phyloP scores from a whole-genome alignment of 2,329 filamentous ascomycete species.

The Leptographium flavum region DNA sequence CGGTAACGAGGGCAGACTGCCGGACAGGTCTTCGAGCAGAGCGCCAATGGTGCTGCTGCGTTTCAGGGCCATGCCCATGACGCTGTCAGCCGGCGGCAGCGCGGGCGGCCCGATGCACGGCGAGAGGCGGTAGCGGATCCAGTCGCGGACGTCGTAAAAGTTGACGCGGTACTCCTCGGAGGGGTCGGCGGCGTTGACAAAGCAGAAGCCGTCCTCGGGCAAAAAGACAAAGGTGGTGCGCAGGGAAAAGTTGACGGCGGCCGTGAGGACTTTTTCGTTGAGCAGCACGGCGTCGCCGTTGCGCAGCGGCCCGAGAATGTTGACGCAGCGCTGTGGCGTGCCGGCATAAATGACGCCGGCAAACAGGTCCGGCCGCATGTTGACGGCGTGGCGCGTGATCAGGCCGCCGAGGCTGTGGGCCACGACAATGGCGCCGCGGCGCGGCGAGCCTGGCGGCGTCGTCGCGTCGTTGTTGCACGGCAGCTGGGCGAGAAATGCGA shows the following conservation, averaged over 20 bases:
- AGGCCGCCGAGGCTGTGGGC: conserved; percentile 80
- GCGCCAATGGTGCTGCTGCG: conserved; percentile 26
- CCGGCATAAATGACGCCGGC: conserved; percentile 77
- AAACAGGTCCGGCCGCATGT: conserved; percentile 72
- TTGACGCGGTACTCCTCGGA: conserved; percentile 69
- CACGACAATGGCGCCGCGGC: conserved; percentile 63
- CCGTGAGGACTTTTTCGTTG: conserved; percentile 78
- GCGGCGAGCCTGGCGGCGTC: conserved; percentile 21
- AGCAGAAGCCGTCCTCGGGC: conserved; percentile 76
- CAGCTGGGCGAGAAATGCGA: conserved; percentile 56
- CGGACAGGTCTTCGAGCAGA: conserved; percentile 29
- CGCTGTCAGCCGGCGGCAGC: conserved; percentile 33
- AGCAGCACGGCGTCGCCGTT: conserved; percentile 88
- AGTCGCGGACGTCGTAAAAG: conserved; percentile 67
- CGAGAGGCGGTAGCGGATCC: conserved; percentile 65
- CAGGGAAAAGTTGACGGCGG: conserved; percentile 85
- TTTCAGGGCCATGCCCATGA: conserved; percentile 4
- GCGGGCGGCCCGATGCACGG: conserved; percentile 57
- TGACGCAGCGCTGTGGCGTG: conserved; percentile 73
- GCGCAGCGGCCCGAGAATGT: conserved; percentile 76
- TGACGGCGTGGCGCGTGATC: conserved; percentile 78
- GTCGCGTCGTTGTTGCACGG: conserved; percentile 56
- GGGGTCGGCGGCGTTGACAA: conserved; percentile 61
- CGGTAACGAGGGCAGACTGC: conserved; percentile 26
- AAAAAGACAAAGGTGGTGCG: conserved; percentile 75